Evolutionary conservation across 1,139 yeast genomes (phyloP).

Genomic region (Fermentozyma sake): DNA sequence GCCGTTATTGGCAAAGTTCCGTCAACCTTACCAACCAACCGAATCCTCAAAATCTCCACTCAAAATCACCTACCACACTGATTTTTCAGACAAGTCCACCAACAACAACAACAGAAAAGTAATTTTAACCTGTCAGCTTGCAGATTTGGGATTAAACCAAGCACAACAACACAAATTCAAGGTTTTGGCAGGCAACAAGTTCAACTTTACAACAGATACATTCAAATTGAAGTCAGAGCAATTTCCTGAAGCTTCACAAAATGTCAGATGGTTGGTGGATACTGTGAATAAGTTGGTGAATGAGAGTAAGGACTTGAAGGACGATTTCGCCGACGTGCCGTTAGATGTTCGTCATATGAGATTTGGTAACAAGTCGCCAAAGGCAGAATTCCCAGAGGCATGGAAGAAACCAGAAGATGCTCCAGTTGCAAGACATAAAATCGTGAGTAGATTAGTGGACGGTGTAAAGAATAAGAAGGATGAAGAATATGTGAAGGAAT

Average conservation of each 20-base stretch:
- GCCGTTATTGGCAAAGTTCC: constrained; percentile 75
- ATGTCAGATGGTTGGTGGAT: constrained; percentile 69
- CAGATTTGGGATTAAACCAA: constrained; percentile 49
- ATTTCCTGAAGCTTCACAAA: constrained; percentile 78
- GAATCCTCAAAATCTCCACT: constrained; percentile 48
- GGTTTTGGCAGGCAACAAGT: constrained; percentile 75
- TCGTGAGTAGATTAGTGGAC: constrained; percentile 33
- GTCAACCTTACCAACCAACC: constrained; percentile 54
- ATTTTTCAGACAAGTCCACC: constrained; percentile 58
- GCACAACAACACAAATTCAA: constrained; percentile 68
- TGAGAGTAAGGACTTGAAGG: constrained; percentile 63
- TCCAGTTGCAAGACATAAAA: constrained; percentile 34
- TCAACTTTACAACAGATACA: constrained; percentile 54
- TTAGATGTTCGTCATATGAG: constrained; percentile 71
- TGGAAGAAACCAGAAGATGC: constrained; percentile 84
- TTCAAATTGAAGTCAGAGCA: constrained; percentile 61
- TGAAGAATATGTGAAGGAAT: constrained; percentile 22
- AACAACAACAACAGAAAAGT: constrained; percentile 74
- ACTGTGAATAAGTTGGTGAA: constrained; percentile 55
- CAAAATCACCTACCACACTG: constrained; percentile 66
- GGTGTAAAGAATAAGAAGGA: constrained; percentile 31
- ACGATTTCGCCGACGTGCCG: constrained; percentile 71
- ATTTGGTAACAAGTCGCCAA: constrained; percentile 37
- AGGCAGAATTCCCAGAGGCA: constrained; percentile 59
- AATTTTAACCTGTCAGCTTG: constrained; percentile 49